Evolutionary conservation across 2,329 filamentous ascomycete species (phyloP), one percentile per base, ranked within the genome.

Genomic region (Tolypocladium tundrense): DNA sequence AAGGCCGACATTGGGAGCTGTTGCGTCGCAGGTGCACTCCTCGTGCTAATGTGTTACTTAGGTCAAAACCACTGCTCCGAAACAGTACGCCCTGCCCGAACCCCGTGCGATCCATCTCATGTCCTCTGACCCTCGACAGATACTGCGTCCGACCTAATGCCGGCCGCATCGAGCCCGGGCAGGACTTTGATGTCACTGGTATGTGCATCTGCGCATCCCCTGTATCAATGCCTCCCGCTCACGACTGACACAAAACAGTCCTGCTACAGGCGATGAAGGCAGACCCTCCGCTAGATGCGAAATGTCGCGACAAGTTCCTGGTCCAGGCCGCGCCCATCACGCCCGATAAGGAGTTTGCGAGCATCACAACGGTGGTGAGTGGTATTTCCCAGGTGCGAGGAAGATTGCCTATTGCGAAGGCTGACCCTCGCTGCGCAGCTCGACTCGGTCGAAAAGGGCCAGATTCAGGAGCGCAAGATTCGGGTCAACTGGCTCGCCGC

Each of bases 1-100:
- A 79, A 61, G 76, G 59, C 40, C 37, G 27, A 11, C 31, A 31
- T 11, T 7, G 24, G 31, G 16, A 53, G 16, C 39, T 27, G 11
- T 52, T n/a, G 53, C 54, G 42, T 58, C 48, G 53, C 41, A 51
- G 60, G 51, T 58, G 63, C 27, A 14, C 19, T 53, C 35, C 27
- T 54, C 31, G 39, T 61, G 55, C 62, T 69, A 40, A 67, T 57
- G 50, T 33, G 50, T n/a, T 43, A 56, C 42, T 16, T 66, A 96
- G 91, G 94, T 99, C 75, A 99, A 99, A 86, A 99, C 94, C 54
- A 99, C 94, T 62, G 94, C 94, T 54, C 94, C 94, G 40, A 97
- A 97, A 78, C 94, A 97, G 93, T 99, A 89, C 70, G 88, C 31
- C 31, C 31, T 21, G 31, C 31, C 75, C 62, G n/a, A 37, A 60